Conservation (phyloP, 805 yeast genomes). For the Wickerhamiella siamensis region DNA sequence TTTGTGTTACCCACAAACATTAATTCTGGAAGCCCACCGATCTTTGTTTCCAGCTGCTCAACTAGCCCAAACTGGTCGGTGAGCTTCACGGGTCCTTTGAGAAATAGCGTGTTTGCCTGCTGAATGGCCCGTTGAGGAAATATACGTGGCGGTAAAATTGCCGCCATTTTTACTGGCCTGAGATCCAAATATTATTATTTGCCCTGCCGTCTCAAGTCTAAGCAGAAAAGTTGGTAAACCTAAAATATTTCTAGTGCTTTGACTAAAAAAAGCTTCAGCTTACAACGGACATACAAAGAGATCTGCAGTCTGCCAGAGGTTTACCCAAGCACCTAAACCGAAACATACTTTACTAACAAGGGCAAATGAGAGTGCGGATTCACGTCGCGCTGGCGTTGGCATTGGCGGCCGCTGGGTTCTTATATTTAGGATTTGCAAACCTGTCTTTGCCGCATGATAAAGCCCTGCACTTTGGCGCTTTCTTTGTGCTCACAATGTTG, state of each 20-base stretch:
- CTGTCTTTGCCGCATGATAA: conserved; percentile 30
- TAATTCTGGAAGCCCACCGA: conserved; percentile 47
- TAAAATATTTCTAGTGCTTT: too few relatives aligned
- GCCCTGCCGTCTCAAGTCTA: too few relatives aligned
- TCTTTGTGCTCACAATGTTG: conserved; percentile 25
- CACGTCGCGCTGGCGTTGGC: conserved; percentile 16
- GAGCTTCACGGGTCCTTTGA: conserved; percentile 17
- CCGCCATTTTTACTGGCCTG: background rate
- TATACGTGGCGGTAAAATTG: background rate
- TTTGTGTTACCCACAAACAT: conserved; percentile 69
- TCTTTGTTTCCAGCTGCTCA: conserved; percentile 11
- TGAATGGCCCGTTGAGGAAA: conserved; percentile 18
- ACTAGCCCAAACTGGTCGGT: conserved; percentile 22
- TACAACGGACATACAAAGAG: too few relatives aligned
- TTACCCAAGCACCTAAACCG: too few relatives aligned
- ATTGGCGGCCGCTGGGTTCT: conserved; percentile 10
- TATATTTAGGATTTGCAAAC: conserved; percentile 19
- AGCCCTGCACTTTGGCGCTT: conserved; percentile 25
- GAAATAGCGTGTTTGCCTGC: conserved; percentile 20
- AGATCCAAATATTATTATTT: background rate
- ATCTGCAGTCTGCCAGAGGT: too few relatives aligned
- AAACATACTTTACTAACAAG: too few relatives aligned
- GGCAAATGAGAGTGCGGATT: conserved; percentile 14
- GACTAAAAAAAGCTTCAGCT: too few relatives aligned
- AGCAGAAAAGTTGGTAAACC: too few relatives aligned